Conservation (phyloP, 306 rosid species). For the Lotus japonicus region DNA sequence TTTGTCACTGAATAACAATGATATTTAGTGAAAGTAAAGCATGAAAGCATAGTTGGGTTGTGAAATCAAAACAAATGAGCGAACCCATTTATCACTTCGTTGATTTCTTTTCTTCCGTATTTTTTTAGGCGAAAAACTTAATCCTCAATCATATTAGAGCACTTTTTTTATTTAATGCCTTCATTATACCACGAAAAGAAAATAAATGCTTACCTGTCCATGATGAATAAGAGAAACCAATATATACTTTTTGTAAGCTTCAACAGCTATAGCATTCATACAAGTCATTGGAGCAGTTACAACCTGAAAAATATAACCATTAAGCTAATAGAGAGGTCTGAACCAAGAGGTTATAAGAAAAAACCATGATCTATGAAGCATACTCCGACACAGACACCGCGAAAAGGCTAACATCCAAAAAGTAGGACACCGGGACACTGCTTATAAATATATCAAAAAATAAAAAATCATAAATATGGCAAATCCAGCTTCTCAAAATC, state of each 20-base stretch:
- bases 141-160: background rate
- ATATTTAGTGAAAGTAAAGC: background rate
- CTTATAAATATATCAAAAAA: too few species aligned
- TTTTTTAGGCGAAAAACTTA: background rate
- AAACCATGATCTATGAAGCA: background rate
- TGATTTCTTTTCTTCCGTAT: background rate
- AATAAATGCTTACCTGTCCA: conserved; percentile 60
- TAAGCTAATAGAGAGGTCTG: background rate
- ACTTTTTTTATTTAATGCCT: background rate
- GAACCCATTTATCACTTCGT: too few species aligned
- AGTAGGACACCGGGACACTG: too few species aligned
- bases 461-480: too few species aligned
- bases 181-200: conserved; percentile 10
- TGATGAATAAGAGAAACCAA: conserved; percentile 81
- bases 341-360: conserved; percentile 1
- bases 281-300: conserved; percentile 88
- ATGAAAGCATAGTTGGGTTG: background rate
- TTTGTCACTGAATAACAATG: background rate
- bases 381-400: too few species aligned
- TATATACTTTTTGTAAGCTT: conserved; percentile 88
- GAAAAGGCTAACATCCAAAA: too few species aligned
- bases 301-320: conserved; percentile 50
- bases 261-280: conserved; percentile 76
- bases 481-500: too few species aligned
- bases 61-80: too few species aligned